Evolutionary conservation across 192 early-diverging fungal genomes (phyloP), one percentile per base, ranked within the genome.

Genomic region (Linnemannia zychae): DNA sequence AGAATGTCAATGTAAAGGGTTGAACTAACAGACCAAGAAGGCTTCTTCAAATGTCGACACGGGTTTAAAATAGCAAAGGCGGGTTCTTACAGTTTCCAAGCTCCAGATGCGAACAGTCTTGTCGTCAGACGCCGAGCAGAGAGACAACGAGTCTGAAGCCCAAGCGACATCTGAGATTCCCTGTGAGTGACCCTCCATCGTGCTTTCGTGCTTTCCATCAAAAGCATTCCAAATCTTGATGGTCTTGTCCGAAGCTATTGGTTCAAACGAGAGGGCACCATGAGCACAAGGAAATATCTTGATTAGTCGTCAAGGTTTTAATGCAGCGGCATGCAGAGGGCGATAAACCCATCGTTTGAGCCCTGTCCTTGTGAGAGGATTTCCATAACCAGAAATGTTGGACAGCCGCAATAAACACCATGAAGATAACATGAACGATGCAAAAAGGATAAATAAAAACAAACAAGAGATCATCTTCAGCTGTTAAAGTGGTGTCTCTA

Each of bases 91-190:
- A 48, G 93, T 91, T 48, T 92, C 92, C 37, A 97, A 85, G 67
- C 93, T 93, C 98, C 98, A 99, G 74, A 99, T 96, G 28, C 96
- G 93, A 67, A 99, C 94, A 0, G 95, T 98, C 75, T 93, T 96
- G 90, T 99, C 99, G 89, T 99, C 99, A 2, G 96, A 97, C 11
- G 94, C 98, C 4, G 97, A 97, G 60, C 95, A 96, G 28, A 99
- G 88, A 47, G 91, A 93, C 67, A 90, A 88, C 22, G 99, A 99
- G 78, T 99, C 99, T 0, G 94, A 91, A 16, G 98, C 93, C 99
- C 99, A 99, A 50, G 97, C 94, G 33, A 99, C 92, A 86, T 99
- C 99, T 3, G 97, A 99, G 24, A 99, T 95, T 38, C 99, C 99
- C 80, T 94, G 91, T 0, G 92, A 89, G 79, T 99, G 99, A 46